Evolutionary conservation across 2,329 filamentous ascomycete species (phyloP).

Genomic region (Aspergillus sp.): DNA sequence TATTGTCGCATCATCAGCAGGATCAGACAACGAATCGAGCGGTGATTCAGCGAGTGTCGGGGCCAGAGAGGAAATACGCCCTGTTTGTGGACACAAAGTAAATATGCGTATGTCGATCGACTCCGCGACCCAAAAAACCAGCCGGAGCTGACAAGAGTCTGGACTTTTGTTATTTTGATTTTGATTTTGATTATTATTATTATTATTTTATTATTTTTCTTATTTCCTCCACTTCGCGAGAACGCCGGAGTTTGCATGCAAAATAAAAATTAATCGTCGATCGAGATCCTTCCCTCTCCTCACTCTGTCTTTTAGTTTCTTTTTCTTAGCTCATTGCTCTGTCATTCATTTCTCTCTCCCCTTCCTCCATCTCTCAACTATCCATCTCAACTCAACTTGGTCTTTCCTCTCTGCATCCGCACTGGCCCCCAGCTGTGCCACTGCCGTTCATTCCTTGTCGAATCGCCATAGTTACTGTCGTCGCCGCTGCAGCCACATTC

Average conservation of each 20-base stretch:
- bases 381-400: neutral
- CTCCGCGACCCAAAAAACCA: constrained; percentile 8
- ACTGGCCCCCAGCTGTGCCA: neutral
- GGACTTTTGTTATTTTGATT: neutral
- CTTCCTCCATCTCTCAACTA: neutral
- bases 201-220: neutral
- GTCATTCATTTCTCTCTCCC: neutral
- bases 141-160: neutral
- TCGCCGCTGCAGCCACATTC: constrained; percentile 21
- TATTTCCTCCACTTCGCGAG: neutral
- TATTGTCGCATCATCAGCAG: neutral
- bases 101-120: constrained; percentile 5
- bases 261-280: constrained; percentile 10
- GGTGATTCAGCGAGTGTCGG: neutral
- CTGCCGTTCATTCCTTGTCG: neutral
- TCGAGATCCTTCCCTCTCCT: constrained; percentile 4
- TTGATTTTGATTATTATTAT: neutral
- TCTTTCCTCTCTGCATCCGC: constrained; percentile 4
- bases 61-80: neutral
- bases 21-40: neutral
- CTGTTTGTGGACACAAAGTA: neutral
- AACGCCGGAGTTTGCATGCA: neutral
- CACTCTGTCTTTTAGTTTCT: neutral
- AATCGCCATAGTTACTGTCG: constrained; percentile 6
- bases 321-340: neutral